These are phyloP conservation scores for Nasturtium officinale DNA, from an alignment of 345 rosid species.

Conservation along the genomic window DNA sequence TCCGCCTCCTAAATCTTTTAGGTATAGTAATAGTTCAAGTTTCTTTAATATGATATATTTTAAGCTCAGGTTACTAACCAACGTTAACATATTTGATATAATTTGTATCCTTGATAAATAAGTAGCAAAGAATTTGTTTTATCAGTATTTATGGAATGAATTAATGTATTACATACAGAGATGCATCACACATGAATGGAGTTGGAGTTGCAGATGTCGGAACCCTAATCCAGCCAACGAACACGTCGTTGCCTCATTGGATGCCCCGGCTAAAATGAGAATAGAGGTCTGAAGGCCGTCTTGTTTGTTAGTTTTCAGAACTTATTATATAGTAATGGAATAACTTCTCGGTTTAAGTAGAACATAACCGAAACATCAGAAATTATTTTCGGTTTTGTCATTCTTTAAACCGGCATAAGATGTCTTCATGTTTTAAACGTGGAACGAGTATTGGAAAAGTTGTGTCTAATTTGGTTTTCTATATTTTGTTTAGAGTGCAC, in stretches of 20 bases:
- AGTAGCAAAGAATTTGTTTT: neutral
- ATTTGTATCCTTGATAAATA: too few species aligned
- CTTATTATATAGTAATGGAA: slow-evolving; percentile 8
- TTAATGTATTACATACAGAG: slow-evolving; percentile 12
- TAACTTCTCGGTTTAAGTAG: slow-evolving; percentile 14
- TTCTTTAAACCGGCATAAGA: neutral
- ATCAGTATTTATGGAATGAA: neutral
- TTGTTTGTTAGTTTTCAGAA: slow-evolving; percentile 20
- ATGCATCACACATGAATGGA: slow-evolving; percentile 8
- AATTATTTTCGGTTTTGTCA: neutral
- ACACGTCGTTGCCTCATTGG: slow-evolving; percentile 40
- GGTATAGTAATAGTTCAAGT: slow-evolving; percentile 45
- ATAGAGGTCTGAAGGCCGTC: slow-evolving; percentile 3
- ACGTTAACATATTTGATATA: neutral
- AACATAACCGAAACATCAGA: slow-evolving; percentile 15
- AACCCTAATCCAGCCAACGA: slow-evolving; percentile 9
- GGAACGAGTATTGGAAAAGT: neutral
- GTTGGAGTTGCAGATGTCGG: slow-evolving; percentile 5
- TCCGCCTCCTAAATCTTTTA: slow-evolving; percentile 42
- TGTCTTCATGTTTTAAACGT: slow-evolving; percentile 3
- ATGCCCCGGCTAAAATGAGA: slow-evolving; percentile 26
- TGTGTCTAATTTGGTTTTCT: slow-evolving; percentile 22
- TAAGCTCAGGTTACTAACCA: neutral
- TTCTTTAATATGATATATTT: neutral
- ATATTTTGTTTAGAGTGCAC: neutral